Evolutionary conservation across 768 basidiomycete genomes (phyloP), one percentile per base, ranked within the genome.

Genomic region (Daedalea quercina): DNA sequence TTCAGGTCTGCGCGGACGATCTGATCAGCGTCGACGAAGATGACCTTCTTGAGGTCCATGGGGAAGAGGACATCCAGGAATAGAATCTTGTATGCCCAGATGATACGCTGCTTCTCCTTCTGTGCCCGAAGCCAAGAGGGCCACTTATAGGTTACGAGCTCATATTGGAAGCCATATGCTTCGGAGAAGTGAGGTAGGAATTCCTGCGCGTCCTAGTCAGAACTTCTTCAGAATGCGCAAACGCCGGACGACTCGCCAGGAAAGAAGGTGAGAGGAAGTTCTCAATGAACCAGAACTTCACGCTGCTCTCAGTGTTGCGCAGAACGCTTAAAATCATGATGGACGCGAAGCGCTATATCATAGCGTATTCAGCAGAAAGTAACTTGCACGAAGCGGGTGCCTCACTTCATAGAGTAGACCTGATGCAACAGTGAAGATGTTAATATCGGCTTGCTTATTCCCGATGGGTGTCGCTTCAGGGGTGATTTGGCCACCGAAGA

Each of bases 241-340:
- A 15, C 17, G 31, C 17, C 22, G 28, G 31, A 44, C 3, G 8
- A 73, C 81, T 60, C 59, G 91, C 93, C 54, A 97, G 70, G 80
- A 99, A 99, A 0, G 94, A 89, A 0, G 95, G 96, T 0, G 95
- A 98, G 13, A 98, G 78, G 79, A 99, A 99, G 71, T 99, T 98
- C 67, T 96, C 90, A 57, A 99, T 98, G 70, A 98, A 98, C 96
- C 96, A 98, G 72, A 98, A 99, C 68, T 99, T 99, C 68, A 99
- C 94, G 24, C 83, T 87, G 62, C 87, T 89, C 19, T 93, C 84
- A 17, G 96, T 98, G 64, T 98, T 95, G 37, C 85, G 85, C 57
- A 98, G 75, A 28, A 99, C 96, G 60, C 93, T 95, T 33, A 97
- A 76, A 52, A 97, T 91, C 96, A 98, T 99, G 71, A 99, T 97